Evolutionary conservation across 306 rosid species (phyloP), one percentile per base, ranked within the genome.

Genomic region (Astragalus glycyphyllos): DNA sequence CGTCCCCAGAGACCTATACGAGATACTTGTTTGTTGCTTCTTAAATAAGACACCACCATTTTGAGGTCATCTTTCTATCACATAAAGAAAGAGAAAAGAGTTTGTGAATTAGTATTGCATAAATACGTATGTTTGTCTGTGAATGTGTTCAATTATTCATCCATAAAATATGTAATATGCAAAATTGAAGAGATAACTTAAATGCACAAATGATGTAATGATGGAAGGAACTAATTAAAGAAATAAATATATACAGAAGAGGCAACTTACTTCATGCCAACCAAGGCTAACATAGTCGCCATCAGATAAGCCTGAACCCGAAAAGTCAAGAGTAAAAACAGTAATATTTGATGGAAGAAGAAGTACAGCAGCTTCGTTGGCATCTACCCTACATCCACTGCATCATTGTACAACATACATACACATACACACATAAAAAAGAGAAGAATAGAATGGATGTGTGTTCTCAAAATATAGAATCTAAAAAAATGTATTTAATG

Each of bases 321-420:
- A 87, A 82, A 94, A 94, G 81, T 94, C 99, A 62, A 94, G 97
- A 31, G 99, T 85, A 79, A 94, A 94, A 79, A 94, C 96, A n/a
- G 96, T 90, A 72, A 94, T 91, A 75, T 90, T 84, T 72, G 97
- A 87, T 40, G 99, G 99, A 80, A 94, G 97, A 79, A 94, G 96
- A 79, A 86, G 79, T 20, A 85, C 88, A 34, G 96, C 96, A 48
- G 96, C 97, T 81, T 94, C 99, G 82, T 94, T 94, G 65, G 97
- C 99, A 79, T 94, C 99, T 26, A 88, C 97, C 75, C 99, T 82
- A 80, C 99, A 94, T 69, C 99, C 99, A 87, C 99, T 94, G 94
- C 84, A 90, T 69, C 71, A 67, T 79, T 59, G 60, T 40, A 75
- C 86, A 75, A 70, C 31, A 56, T 51, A 45, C n/a, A n/a, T n/a